Evolutionary conservation across 371 early-diverging fungal species (phyloP).

Genomic region (Catenaria anguillulae): DNA sequence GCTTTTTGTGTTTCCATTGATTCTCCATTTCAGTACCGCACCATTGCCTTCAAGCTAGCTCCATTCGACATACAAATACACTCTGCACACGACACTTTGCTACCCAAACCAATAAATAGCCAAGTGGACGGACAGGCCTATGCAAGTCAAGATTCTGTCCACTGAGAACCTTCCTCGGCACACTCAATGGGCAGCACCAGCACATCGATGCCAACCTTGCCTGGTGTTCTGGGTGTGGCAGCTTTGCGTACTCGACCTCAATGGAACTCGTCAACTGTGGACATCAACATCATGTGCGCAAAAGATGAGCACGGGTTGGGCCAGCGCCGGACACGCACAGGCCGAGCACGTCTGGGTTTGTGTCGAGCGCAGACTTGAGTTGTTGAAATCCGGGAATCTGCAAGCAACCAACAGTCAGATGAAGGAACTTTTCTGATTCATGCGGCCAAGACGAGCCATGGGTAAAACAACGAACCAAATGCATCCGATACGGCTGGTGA

Average conservation of each 20-base stretch:
- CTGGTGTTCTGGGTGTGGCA: slow-evolving; percentile 4
- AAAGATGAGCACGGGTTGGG: slow-evolving; percentile 80
- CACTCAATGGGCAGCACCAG: neutral
- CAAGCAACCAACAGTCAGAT: neutral
- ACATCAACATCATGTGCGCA: slow-evolving; percentile 55
- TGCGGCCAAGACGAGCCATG: too few species aligned
- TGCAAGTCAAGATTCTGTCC: too few species aligned
- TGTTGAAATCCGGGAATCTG: slow-evolving; percentile 80
- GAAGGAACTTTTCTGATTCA: too few species aligned
- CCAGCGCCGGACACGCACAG: slow-evolving; percentile 91
- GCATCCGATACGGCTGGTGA: slow-evolving; percentile 85
- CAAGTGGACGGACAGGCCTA: too few species aligned
- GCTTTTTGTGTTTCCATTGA: too few species aligned
- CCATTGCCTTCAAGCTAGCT: too few species aligned
- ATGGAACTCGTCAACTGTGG: slow-evolving; percentile 44
- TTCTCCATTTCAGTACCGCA: too few species aligned
- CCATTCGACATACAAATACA: too few species aligned
- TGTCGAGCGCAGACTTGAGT: slow-evolving; percentile 52
- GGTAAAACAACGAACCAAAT: slow-evolving; percentile 40
- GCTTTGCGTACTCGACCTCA: neutral
- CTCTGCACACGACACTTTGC: too few species aligned
- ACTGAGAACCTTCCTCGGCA: neutral
- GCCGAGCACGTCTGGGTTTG: slow-evolving; percentile 72
- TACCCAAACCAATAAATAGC: too few species aligned
- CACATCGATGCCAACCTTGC: neutral